Percentiles rank a stretch among this genome's conserved stretches.
Evolutionary conservation across 257 asterid genomes (phyloP).

Genomic region (Primulina huaijiensis): DNA sequence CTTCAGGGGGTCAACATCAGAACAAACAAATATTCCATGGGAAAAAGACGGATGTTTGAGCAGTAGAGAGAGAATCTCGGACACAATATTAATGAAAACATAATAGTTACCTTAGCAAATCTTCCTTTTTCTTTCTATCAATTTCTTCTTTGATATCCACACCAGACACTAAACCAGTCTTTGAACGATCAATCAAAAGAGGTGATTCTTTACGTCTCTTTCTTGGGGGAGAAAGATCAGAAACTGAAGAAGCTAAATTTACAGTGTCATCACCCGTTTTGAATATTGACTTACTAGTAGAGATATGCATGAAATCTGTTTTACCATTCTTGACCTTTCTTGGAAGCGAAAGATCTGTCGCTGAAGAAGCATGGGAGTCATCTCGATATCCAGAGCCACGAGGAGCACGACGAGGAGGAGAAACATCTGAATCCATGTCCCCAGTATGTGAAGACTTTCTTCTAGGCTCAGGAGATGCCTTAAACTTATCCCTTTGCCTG

Average conservation of each 20-base stretch:
- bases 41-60: not conserved
- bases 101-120: slow-evolving; percentile 57
- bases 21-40: not conserved
- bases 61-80: not conserved
- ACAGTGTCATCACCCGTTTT: slow-evolving; percentile 21
- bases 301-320: slow-evolving; percentile 25
- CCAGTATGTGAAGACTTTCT: slow-evolving; percentile 26
- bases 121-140: slow-evolving; percentile 55
- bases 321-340: slow-evolving; percentile 47
- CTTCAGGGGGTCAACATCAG: not conserved
- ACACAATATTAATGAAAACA: not conserved
- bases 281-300: slow-evolving; percentile 23
- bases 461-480: slow-evolving; percentile 29
- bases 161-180: slow-evolving; percentile 81
- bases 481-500: slow-evolving; percentile 32
- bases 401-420: slow-evolving; percentile 57
- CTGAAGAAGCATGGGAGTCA: slow-evolving; percentile 24
- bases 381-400: slow-evolving; percentile 30
- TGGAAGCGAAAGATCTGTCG: slow-evolving; percentile 51
- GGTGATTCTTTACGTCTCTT: slow-evolving; percentile 42
- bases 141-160: slow-evolving; percentile 68
- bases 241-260: slow-evolving; percentile 24
- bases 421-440: slow-evolving; percentile 41
- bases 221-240: slow-evolving; percentile 88
- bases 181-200: slow-evolving; percentile 34